Base-by-base conservation (phyloP, 257 asterid genomes). In the Solanum megistacrolobum region DNA sequence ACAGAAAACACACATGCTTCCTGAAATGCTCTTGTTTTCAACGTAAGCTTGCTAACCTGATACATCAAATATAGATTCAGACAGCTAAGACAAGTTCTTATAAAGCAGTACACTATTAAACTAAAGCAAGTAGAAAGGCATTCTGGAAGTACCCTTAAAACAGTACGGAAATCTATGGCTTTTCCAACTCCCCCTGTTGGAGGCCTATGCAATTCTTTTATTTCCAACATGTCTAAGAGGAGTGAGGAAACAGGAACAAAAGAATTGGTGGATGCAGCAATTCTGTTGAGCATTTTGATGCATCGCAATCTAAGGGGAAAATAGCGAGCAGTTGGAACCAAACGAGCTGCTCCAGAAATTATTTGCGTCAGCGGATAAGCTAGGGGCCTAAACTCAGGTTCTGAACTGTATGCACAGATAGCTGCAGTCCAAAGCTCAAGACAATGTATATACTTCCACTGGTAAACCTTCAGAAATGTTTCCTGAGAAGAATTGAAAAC, bases 391-490 rank as follows among this genome's bases (percentile, higher is more conserved):
- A 97, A 91, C 89, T 95, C 98, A 69, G 94, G 90, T 91, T 94
- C 98, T 58, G 96, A 92, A 92, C 94, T 92, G 90, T 89, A 88
- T 27, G 98, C 93, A 91, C 96, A 96, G 46, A 97, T 90, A 88
- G 95, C 98, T 88, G 96, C 96, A 81, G 99, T 94, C 99, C 99
- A 97, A 68, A 97, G 96, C 95, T 97, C 99, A 90, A 97, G 93
- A 90, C 98, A 95, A 69, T 94, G 94, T 76, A 96, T 94, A 92
- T 89, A 96, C 93, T 97, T 96, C 99, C 99, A 97, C 89, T 96
- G 96, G 89, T 93, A 97, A 89, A 97, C 99, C 94, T 95, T 97
- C 83, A 96, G 90, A 88, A 92, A 94, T 85, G 95, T 84, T 84
- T 95, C 98, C 99, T 97, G 93, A 85, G 38, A 36, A 52, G 65